Evolutionary conservation across 768 basidiomycete species (phyloP).

Genomic region (Dioszegia aurantiaca): DNA sequence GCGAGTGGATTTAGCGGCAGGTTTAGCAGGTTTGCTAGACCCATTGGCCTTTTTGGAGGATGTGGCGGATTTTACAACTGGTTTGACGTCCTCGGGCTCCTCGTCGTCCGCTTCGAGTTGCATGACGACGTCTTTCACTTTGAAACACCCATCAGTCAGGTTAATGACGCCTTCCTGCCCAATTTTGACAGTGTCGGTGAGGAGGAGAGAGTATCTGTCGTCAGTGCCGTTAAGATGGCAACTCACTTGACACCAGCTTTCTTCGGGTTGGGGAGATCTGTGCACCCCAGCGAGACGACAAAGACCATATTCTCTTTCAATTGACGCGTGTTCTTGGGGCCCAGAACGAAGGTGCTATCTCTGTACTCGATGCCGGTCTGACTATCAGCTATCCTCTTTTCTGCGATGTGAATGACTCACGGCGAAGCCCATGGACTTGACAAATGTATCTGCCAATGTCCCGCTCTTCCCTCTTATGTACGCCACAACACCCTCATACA

Average conservation of each 20-base stretch:
- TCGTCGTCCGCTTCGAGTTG: slow-evolving; percentile 58
- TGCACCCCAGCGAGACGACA: slow-evolving; percentile 79
- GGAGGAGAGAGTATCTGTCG: slow-evolving; percentile 75
- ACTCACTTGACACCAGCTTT: slow-evolving; percentile 67
- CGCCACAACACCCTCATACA: slow-evolving; percentile 72
- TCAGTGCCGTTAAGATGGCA: background rate
- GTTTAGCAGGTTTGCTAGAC: slow-evolving; percentile 47
- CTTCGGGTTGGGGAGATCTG: slow-evolving; percentile 70
- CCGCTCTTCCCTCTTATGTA: slow-evolving; percentile 69
- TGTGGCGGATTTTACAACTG: slow-evolving; percentile 12
- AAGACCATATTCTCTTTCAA: slow-evolving; percentile 80
- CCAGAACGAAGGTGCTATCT: slow-evolving; percentile 78
- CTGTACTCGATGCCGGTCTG: slow-evolving; percentile 96
- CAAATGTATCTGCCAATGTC: slow-evolving; percentile 76
- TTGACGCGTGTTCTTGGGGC: slow-evolving; percentile 69
- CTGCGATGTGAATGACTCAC: slow-evolving; percentile 56
- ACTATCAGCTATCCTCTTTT: background rate
- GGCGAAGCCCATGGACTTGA: slow-evolving; percentile 85
- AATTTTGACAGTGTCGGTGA: slow-evolving; percentile 83
- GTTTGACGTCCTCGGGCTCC: slow-evolving; percentile 19
- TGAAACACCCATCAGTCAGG: slow-evolving; percentile 80
- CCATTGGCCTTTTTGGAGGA: slow-evolving; percentile 59
- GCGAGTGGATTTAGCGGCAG: slow-evolving; percentile 26
- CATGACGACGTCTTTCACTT: slow-evolving; percentile 72
- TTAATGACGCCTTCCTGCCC: slow-evolving; percentile 60